Conservation (phyloP, 768 basidiomycete species). For the Lyophyllum semitale region DNA sequence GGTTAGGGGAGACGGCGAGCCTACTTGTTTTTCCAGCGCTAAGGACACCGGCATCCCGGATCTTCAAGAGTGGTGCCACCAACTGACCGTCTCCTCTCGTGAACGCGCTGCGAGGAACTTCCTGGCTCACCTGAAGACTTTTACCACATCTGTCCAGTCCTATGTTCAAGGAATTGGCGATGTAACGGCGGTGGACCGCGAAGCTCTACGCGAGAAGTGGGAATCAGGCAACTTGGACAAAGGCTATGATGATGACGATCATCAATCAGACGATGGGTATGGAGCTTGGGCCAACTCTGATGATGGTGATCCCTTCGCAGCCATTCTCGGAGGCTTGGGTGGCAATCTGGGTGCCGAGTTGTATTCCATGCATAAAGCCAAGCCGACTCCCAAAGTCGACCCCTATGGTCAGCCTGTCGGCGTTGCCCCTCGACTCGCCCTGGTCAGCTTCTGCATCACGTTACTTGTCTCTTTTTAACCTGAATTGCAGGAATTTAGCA, state of each 20-base stretch:
- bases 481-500: constrained; percentile 43
- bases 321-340: constrained; percentile 29
- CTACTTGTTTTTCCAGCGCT: constrained; percentile 54
- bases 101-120: constrained; percentile 47
- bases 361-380: constrained; percentile 34
- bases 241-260: constrained; percentile 23
- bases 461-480: neutral
- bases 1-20: constrained; percentile 60
- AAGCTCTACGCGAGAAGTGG: constrained; percentile 51
- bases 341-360: constrained; percentile 28
- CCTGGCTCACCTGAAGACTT: constrained; percentile 47
- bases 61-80: constrained; percentile 59
- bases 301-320: constrained; percentile 32
- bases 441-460: constrained; percentile 22
- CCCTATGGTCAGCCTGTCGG: constrained; percentile 42
- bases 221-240: constrained; percentile 39
- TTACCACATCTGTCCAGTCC: constrained; percentile 45
- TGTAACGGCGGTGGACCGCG: constrained; percentile 53
- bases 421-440: constrained; percentile 45
- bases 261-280: constrained; percentile 17
- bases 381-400: constrained; percentile 41
- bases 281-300: constrained; percentile 5
- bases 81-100: constrained; percentile 54
- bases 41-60: constrained; percentile 58
- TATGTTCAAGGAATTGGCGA: constrained; percentile 55